A percentile compares a stretch with the other conserved stretches of the same genome.
These are phyloP conservation scores for Tolypocladium capitatum DNA, from an alignment of 2,329 filamentous ascomycete species.

Conservation along the genomic window DNA sequence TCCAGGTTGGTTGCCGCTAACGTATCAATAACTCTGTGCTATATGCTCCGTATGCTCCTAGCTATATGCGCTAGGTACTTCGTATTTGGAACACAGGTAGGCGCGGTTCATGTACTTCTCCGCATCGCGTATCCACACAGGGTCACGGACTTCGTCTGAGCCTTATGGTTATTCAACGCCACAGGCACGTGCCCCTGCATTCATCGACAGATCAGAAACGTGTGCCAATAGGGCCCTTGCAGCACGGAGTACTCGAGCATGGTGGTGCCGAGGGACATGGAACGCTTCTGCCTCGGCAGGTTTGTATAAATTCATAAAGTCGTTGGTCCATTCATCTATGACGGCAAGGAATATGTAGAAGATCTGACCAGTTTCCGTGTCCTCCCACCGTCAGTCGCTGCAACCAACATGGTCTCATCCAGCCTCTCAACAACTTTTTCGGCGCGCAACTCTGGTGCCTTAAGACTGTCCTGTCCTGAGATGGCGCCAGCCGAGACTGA, in stretches of 20 bases:
- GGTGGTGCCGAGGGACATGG: neutral
- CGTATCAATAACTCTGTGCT: neutral
- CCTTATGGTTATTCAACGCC: neutral
- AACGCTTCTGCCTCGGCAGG: neutral
- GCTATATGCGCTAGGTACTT: neutral
- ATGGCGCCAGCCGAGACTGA: neutral
- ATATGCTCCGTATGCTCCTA: too few relatives aligned
- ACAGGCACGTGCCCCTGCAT: neutral
- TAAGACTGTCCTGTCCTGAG: neutral
- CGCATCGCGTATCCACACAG: neutral
- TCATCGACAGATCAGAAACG: neutral
- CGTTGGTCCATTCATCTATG: constrained; percentile 22
- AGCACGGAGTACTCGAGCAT: neutral
- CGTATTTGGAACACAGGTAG: neutral
- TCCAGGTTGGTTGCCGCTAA: neutral
- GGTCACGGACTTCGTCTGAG: neutral
- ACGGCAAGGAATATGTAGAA: constrained; percentile 21
- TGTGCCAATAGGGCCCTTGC: neutral
- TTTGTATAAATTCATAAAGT: constrained; percentile 7
- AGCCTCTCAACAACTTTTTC: neutral
- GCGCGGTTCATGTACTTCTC: neutral
- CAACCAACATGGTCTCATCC: neutral
- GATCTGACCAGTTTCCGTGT: constrained; percentile 13
- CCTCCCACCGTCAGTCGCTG: constrained; percentile 1
- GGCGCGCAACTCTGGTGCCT: neutral